Conservation (phyloP, 306 rosid genomes). For the Astragalus membranaceus region DNA sequence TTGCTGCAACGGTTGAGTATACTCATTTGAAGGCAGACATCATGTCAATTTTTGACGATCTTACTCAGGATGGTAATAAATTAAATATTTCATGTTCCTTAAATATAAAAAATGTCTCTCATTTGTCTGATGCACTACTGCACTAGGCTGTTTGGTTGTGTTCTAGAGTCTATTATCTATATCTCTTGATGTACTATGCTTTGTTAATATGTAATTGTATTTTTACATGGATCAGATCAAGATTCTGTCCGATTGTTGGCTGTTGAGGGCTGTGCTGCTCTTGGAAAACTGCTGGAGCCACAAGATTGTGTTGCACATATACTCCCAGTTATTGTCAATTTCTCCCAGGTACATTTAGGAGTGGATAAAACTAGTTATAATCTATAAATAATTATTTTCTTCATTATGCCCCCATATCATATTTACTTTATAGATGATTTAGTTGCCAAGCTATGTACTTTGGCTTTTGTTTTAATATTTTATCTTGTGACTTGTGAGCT, state of each 20-base stretch:
- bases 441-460: not conserved
- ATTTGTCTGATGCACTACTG: not conserved
- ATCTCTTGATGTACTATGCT: not conserved
- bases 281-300: constrained; percentile 90
- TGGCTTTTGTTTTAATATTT: not conserved
- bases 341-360: constrained; percentile 72
- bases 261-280: constrained; percentile 95
- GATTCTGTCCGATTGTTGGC: constrained; percentile 95
- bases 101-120: not conserved
- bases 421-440: not conserved
- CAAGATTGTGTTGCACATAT: constrained; percentile 92
- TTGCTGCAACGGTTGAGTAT: constrained; percentile 90
- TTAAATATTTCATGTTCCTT: constrained; percentile 8
- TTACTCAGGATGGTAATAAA: constrained; percentile 81
- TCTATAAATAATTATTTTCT: not conserved
- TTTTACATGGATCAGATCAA: constrained; percentile 59
- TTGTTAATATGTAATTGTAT: not conserved
- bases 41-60: constrained; percentile 89
- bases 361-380: not conserved
- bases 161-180: constrained; percentile 11
- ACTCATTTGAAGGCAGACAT: constrained; percentile 78
- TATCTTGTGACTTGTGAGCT: not conserved
- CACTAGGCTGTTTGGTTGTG: not conserved
- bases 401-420: not conserved
- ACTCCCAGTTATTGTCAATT: constrained; percentile 89